These are phyloP conservation scores for Ceriops decandra DNA, from an alignment of 345 rosid species.

Conservation along the genomic window DNA sequence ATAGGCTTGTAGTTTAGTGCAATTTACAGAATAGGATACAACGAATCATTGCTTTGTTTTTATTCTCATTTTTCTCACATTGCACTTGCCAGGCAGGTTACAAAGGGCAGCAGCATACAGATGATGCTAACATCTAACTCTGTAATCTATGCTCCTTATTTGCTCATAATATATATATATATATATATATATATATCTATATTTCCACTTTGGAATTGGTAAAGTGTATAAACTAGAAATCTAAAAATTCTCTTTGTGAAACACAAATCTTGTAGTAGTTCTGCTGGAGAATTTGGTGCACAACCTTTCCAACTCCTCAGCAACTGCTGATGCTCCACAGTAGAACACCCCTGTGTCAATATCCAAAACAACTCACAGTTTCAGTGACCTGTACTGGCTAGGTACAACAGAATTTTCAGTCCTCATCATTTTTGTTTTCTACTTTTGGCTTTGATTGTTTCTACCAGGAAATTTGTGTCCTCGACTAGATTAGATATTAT, in stretches of 20 bases:
- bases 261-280: slow-evolving; percentile 47
- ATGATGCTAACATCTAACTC: no score
- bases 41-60: no score
- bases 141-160: not conserved
- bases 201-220: not conserved
- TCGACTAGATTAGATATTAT: not conserved
- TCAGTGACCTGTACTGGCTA: not conserved
- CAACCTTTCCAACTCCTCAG: slow-evolving; percentile 43
- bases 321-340: slow-evolving; percentile 46
- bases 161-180: not conserved
- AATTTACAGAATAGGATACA: no score
- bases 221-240: not conserved
- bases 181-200: not conserved
- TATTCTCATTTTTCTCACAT: no score
- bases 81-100: no score
- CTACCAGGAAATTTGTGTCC: no score
- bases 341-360: slow-evolving; percentile 45
- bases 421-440: not conserved
- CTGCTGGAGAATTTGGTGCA: slow-evolving; percentile 50
- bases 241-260: slow-evolving; percentile 56
- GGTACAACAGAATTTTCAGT: not conserved
- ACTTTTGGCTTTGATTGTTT: no score
- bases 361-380: not conserved
- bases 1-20: no score
- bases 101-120: no score